These are phyloP conservation scores for Aquilaria sinensis DNA, from an alignment of 345 rosid species.

Conservation along the genomic window DNA sequence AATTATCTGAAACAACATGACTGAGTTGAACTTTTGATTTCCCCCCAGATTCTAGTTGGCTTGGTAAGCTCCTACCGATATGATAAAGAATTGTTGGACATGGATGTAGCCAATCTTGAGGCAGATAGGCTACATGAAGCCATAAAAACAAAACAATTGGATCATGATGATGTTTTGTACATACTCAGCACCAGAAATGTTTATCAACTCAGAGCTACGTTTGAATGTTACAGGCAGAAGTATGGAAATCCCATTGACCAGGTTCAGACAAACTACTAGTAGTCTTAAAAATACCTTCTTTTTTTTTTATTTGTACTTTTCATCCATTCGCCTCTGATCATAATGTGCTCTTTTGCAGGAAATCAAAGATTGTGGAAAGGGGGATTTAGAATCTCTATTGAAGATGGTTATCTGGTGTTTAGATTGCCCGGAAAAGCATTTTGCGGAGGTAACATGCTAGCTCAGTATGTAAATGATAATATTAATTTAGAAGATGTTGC, in stretches of 20 bases:
- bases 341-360: constrained; percentile 37
- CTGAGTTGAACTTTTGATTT: constrained; percentile 7
- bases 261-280: constrained; percentile 30
- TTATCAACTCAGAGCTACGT: constrained; percentile 70
- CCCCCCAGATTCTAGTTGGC: constrained; percentile 51
- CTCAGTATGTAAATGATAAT: too few relatives aligned
- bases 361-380: constrained; percentile 44
- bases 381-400: constrained; percentile 47
- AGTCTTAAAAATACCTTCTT: neutral
- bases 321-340: neutral
- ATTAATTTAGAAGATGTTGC: too few relatives aligned
- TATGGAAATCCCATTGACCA: constrained; percentile 49
- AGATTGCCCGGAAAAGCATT: constrained; percentile 70
- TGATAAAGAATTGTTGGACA: constrained; percentile 53
- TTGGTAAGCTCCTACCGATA: constrained; percentile 73
- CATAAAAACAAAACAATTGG: constrained; percentile 46
- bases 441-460: constrained; percentile 51
- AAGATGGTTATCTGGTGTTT: constrained; percentile 47
- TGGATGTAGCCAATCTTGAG: constrained; percentile 51
- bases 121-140: constrained; percentile 59
- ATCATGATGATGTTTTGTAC: constrained; percentile 51
- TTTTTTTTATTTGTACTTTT: neutral
- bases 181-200: constrained; percentile 66
- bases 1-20: neutral
- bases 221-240: constrained; percentile 43